phyloP scores from a whole-genome alignment of 495 filamentous ascomycete species.

The Penicillium silybi region DNA sequence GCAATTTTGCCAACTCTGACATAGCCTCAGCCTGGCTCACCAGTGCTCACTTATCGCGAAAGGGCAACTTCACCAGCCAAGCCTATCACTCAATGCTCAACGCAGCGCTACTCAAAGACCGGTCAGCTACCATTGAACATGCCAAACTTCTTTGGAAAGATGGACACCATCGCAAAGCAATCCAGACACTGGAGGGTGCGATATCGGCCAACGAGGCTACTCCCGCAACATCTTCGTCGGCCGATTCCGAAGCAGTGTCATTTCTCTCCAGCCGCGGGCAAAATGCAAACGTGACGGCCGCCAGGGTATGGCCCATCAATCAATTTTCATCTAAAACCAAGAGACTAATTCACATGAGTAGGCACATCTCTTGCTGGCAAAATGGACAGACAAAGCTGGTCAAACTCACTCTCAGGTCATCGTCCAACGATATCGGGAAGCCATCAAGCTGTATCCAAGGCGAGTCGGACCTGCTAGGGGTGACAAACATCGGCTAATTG shows the following conservation, averaged over 20 bases:
- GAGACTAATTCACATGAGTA: conserved; percentile 11
- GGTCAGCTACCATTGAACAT: conserved; percentile 87
- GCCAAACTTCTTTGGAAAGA: conserved; percentile 91
- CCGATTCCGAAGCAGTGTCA: conserved; percentile 33
- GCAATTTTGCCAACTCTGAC: conserved; percentile 55
- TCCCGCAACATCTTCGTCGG: conserved; percentile 42
- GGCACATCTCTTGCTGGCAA: conserved; percentile 85
- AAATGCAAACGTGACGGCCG: conserved; percentile 45
- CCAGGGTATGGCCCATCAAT: conserved; percentile 29
- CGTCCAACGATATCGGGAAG: conserved; percentile 72
- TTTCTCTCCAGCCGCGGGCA: conserved; percentile 33
- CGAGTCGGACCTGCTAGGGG: conserved; percentile 3
- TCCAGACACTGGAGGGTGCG: conserved; percentile 80
- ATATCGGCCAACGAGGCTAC: conserved; percentile 71
- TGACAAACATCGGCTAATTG: conserved; percentile 5
- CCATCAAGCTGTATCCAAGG: conserved; percentile 48
- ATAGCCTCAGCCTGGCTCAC: conserved; percentile 83
- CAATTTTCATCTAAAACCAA: not conserved
- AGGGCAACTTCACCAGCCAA: conserved; percentile 73
- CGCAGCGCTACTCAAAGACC: conserved; percentile 77
- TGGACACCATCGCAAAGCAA: conserved; percentile 90
- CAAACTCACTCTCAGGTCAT: conserved; percentile 79
- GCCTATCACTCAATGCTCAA: conserved; percentile 92
- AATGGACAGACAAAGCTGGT: conserved; percentile 91
- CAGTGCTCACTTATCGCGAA: conserved; percentile 80